These are phyloP conservation scores for Xylaria sp. DNA, from an alignment of 2,329 filamentous ascomycete genomes.

Conservation along the genomic window DNA sequence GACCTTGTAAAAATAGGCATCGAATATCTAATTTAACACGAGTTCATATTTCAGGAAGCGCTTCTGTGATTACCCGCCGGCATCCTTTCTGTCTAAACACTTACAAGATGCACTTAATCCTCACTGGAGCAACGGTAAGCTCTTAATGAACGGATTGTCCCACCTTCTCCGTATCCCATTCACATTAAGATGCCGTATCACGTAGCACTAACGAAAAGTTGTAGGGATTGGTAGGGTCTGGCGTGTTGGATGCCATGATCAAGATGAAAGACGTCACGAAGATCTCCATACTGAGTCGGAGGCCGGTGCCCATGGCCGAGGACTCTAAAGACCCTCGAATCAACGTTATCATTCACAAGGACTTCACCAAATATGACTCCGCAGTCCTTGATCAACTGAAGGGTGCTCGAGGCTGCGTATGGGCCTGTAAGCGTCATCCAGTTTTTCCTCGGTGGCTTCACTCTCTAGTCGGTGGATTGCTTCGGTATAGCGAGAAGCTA, in stretches of 20 bases:
- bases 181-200: not conserved
- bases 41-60: not conserved
- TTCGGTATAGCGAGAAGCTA: not conserved
- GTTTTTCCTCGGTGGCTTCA: not conserved
- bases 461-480: not conserved
- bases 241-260: slow-evolving; percentile 71
- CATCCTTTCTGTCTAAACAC: not conserved
- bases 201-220: not conserved
- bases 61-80: not conserved
- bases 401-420: slow-evolving; percentile 75
- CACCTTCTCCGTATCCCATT: not conserved
- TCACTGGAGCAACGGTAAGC: slow-evolving; percentile 39
- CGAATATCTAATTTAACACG: not conserved
- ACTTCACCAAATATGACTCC: slow-evolving; percentile 71
- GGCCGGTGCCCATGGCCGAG: slow-evolving; percentile 72
- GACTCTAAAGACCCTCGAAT: slow-evolving; percentile 67
- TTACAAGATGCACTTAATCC: slow-evolving; percentile 35
- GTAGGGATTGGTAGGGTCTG: slow-evolving; percentile 69
- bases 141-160: not conserved
- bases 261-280: slow-evolving; percentile 66
- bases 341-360: slow-evolving; percentile 73
- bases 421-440: slow-evolving; percentile 61
- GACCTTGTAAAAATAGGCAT: not conserved
- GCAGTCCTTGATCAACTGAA: slow-evolving; percentile 68
- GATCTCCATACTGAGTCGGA: slow-evolving; percentile 72